Base-by-base conservation (phyloP, 2,329 filamentous ascomycete species). In the Colletotrichum sp. region DNA sequence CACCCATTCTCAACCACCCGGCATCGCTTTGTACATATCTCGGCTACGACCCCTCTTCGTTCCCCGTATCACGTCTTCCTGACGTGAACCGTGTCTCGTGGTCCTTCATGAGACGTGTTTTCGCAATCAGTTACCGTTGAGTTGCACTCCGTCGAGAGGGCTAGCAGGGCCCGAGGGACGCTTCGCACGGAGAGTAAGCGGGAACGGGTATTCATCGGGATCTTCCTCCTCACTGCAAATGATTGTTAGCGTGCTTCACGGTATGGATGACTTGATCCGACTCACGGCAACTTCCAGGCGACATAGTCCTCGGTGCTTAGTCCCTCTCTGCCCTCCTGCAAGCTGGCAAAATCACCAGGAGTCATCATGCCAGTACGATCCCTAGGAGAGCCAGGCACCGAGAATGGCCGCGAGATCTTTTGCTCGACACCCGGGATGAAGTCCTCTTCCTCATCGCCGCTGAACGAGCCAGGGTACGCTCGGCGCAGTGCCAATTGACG, bases 331-430 rank as follows among this genome's bases (percentile, higher is more conserved):
- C 95, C 95, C 84, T 99, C 97, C 84, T 98, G 97, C 70, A 99
- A 87, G 78, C 95, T 98, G 33, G 95, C 97, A 88, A 98, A 98
- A 84, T 99, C 97, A 61, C 97, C 97, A 9, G 97, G 97, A 1
- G 97, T 99, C 97, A 99, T 98, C 95, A 98, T 98, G 68, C 97
- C 97, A 57, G 93, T 93, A 38, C 95, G 91, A 82, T 98, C 96
- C 75, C 96, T 90, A 12, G 97, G 97, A 21, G 95, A 98, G 11
- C 97, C 97, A 3, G 97, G 97, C 65, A 98, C 95, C 4, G 95
- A 98, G 84, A 98, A 92, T 9, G 97, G 97, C 63, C 97, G 90
- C 13, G 95, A 96, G 81, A 99, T 96, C 92, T 98, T 99, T 81
- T 96, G 93, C 79, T 98, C 96, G 6, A 95, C 94, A 43, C 95